Conservation (phyloP, 768 basidiomycete species). For the Cyclocybe cylindracea region DNA sequence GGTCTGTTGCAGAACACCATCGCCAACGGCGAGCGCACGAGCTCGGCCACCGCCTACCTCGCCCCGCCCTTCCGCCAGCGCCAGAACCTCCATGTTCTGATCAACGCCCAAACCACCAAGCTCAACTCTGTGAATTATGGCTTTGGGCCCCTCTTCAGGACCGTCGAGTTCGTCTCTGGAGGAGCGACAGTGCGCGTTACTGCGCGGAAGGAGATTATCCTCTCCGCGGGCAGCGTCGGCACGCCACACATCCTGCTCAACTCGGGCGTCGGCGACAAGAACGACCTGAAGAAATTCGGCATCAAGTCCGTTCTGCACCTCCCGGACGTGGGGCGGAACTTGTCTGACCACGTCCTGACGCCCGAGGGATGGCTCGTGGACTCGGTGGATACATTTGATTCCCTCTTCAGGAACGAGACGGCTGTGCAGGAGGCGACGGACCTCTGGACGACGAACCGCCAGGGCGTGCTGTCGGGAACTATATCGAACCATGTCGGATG, state of each 20-base stretch:
- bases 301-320: conserved; percentile 27
- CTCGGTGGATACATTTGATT: conserved; percentile 26
- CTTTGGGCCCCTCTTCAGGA: conserved; percentile 15
- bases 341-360: conserved; percentile 29
- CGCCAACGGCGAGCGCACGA: conserved; percentile 26
- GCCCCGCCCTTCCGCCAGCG: conserved; percentile 22
- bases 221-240: conserved; percentile 37
- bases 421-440: conserved; percentile 14
- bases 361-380: conserved; percentile 23
- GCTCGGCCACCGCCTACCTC: conserved; percentile 32
- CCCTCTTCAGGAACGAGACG: conserved; percentile 20
- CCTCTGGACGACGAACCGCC: conserved; percentile 26
- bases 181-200: not conserved
- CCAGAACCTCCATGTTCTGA: conserved; percentile 32
- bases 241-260: conserved; percentile 34
- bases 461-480: conserved; percentile 23
- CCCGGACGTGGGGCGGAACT: conserved; percentile 35
- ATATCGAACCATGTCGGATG: conserved; percentile 24
- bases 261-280: conserved; percentile 32
- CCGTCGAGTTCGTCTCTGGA: conserved; percentile 19
- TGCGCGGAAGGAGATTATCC: conserved; percentile 32
- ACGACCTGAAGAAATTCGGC: conserved; percentile 20
- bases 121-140: conserved; percentile 12
- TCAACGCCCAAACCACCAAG: conserved; percentile 24
- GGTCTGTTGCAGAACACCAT: conserved; percentile 30